A percentile compares a stretch with the other conserved stretches of the same genome.
Conservation (phyloP, 768 basidiomycete species). For the Boletus speciosus region DNA sequence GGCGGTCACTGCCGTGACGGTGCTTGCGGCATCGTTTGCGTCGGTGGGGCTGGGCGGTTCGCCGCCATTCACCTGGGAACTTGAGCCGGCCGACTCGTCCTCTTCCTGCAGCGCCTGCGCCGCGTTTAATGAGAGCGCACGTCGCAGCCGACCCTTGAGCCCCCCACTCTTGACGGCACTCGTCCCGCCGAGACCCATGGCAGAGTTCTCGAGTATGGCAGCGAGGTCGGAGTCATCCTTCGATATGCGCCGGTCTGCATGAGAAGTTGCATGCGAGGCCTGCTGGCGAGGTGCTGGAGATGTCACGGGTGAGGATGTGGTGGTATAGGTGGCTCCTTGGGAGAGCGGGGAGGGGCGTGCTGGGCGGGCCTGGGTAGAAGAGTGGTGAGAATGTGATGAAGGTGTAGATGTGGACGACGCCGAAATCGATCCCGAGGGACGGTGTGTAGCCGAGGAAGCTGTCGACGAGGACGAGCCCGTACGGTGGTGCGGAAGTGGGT, state of each 20-base stretch:
- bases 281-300: constrained; percentile 21
- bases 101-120: constrained; percentile 52
- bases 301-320: constrained; percentile 12
- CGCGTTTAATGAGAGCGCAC: constrained; percentile 68
- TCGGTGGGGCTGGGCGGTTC: constrained; percentile 28
- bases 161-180: constrained; percentile 55
- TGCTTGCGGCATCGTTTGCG: constrained; percentile 26
- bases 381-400: constrained; percentile 28
- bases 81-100: constrained; percentile 14
- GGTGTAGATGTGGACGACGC: constrained; percentile 29
- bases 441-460: constrained; percentile 19
- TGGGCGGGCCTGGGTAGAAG: constrained; percentile 29
- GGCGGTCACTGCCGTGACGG: constrained; percentile 41
- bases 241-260: constrained; percentile 72
- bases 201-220: constrained; percentile 43
- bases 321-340: constrained; percentile 28
- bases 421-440: constrained; percentile 26
- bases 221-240: constrained; percentile 71
- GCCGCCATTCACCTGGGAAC: constrained; percentile 30
- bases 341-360: constrained; percentile 32
- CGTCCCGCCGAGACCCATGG: constrained; percentile 36
- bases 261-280: constrained; percentile 43
- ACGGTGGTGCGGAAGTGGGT: constrained; percentile 30
- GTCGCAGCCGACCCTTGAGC: constrained; percentile 72
- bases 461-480: constrained; percentile 31